These are phyloP conservation scores for Neotropicomus parvogracilis DNA, from an alignment of 1,284 basidiomycete genomes.

Conservation along the genomic window DNA sequence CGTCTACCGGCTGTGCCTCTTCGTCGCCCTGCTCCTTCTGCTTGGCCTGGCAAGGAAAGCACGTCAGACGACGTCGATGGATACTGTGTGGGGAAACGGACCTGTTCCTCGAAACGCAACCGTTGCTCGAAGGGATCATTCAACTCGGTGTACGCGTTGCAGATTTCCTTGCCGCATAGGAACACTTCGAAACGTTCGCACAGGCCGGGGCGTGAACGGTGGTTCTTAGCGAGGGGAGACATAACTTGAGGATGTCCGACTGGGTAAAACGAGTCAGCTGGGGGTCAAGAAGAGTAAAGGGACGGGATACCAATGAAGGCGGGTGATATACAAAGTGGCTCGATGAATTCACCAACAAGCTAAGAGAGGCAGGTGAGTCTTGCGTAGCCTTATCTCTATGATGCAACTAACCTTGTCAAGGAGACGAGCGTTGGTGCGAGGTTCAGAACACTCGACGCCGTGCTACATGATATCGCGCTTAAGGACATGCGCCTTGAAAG, in stretches of 20 bases:
- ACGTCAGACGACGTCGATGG: neutral
- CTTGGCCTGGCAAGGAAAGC: conserved; percentile 46
- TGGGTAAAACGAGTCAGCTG: conserved; percentile 28
- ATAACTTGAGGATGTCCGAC: conserved; percentile 99
- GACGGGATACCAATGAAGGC: conserved; percentile 81
- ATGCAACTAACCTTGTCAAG: conserved; percentile 80
- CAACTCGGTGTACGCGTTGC: conserved; percentile 97
- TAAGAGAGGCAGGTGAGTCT: conserved; percentile 27
- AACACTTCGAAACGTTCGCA: conserved; percentile 99
- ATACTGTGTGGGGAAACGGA: conserved; percentile 22
- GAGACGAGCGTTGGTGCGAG: conserved; percentile 91
- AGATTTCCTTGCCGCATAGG: conserved; percentile 97
- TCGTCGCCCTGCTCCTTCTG: conserved; percentile 98
- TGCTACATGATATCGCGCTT: conserved; percentile 53
- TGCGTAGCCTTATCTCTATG: neutral
- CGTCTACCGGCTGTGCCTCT: conserved; percentile 96
- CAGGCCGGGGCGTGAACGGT: conserved; percentile 88
- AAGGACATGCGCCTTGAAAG: neutral
- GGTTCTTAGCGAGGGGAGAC: conserved; percentile 97
- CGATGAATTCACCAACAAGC: conserved; percentile 98
- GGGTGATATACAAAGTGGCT: conserved; percentile 94
- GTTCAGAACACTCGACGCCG: conserved; percentile 96
- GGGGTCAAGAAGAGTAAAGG: neutral
- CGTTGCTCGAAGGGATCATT: conserved; percentile 98
- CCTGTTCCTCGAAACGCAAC: conserved; percentile 94